These are phyloP conservation scores for Echinosophora koreensis DNA, from an alignment of 306 rosid species.

Conservation along the genomic window DNA sequence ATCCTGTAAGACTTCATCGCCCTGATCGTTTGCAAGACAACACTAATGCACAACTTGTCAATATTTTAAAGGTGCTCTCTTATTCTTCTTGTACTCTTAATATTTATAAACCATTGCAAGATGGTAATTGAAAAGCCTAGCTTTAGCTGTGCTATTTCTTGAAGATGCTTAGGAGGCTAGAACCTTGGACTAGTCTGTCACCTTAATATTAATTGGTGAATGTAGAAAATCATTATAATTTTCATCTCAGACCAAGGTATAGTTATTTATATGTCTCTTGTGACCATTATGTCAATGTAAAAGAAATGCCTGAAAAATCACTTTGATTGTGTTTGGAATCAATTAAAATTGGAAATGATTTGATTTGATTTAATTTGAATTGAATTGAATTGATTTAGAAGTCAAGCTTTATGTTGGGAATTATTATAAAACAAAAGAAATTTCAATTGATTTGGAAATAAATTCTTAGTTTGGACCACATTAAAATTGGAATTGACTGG, in stretches of 20 bases:
- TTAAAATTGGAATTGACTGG: no score
- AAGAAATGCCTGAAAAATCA: constrained; percentile 18
- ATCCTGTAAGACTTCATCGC: constrained; percentile 76
- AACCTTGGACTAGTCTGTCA: constrained; percentile 19
- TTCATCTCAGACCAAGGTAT: constrained; percentile 16
- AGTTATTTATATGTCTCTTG: constrained; percentile 11
- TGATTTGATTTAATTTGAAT: no score
- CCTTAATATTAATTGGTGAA: constrained; percentile 20
- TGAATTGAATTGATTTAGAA: no score
- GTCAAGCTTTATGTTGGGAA: no score
- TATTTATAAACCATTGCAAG: constrained; percentile 14
- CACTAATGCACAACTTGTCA: constrained; percentile 67
- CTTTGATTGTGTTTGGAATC: no score
- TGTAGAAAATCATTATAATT: constrained; percentile 3
- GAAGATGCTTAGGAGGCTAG: constrained; percentile 16
- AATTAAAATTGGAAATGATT: no score
- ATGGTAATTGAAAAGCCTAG: constrained; percentile 2
- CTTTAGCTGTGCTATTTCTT: neutral
- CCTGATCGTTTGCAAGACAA: constrained; percentile 92
- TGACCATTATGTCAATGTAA: neutral
- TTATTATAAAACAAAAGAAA: no score
- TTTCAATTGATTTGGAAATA: no score
- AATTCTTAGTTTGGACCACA: no score
- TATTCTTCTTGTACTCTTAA: constrained; percentile 25
- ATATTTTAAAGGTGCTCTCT: constrained; percentile 73